These are phyloP conservation scores for Apiotrichum sp. DNA, from an alignment of 1,284 basidiomycete genomes.

Conservation along the genomic window DNA sequence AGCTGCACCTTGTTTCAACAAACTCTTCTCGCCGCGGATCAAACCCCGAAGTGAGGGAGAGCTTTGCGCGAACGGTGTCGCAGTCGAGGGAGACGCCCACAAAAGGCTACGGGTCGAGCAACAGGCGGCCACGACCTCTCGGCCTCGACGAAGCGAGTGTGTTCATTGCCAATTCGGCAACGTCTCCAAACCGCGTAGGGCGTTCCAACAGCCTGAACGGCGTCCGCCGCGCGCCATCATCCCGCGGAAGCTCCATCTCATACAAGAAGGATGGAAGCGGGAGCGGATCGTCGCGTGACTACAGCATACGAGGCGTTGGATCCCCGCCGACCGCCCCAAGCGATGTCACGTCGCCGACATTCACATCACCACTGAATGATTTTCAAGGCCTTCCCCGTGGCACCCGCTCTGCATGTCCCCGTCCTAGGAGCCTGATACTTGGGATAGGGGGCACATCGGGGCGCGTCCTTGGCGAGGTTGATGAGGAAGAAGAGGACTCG, in stretches of 20 bases:
- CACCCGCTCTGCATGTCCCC: conserved; percentile 28
- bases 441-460: conserved; percentile 19
- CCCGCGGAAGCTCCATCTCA: conserved; percentile 35
- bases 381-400: conserved; percentile 4
- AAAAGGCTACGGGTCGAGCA: conserved; percentile 34
- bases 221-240: neutral
- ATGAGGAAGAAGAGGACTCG: conserved; percentile 31
- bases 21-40: conserved; percentile 21
- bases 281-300: conserved; percentile 18
- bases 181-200: conserved; percentile 7
- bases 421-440: conserved; percentile 25
- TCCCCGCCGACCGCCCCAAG: conserved; percentile 10
- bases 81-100: conserved; percentile 14
- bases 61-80: conserved; percentile 1
- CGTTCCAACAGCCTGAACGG: conserved; percentile 4
- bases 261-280: conserved; percentile 35
- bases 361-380: conserved; percentile 19
- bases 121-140: conserved; percentile 31
- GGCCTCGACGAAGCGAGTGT: conserved; percentile 8
- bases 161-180: conserved; percentile 1
- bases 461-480: conserved; percentile 35
- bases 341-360: conserved; percentile 6
- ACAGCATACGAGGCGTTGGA: conserved; percentile 9
- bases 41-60: conserved; percentile 13
- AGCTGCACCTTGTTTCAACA: conserved; percentile 34